Conservation (phyloP, 345 rosid species). For the Lepidium sativum region DNA sequence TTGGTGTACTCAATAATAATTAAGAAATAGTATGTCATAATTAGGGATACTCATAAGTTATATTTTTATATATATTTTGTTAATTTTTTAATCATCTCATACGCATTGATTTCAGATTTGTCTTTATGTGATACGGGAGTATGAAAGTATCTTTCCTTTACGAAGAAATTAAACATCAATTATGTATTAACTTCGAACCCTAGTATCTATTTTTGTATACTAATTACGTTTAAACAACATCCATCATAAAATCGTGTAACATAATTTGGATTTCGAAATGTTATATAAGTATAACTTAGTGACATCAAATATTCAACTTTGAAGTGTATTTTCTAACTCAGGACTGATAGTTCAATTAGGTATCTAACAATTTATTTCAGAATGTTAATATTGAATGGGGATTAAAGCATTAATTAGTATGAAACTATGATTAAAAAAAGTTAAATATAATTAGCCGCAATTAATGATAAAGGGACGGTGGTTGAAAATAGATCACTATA, state of each 20-base stretch:
- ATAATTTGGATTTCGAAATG: too few species aligned
- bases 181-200: neutral
- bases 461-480: slow-evolving; percentile 27
- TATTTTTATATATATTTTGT: slow-evolving; percentile 5
- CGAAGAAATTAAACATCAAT: neutral
- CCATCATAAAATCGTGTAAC: too few species aligned
- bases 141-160: neutral
- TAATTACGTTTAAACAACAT: too few species aligned
- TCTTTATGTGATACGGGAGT: slow-evolving; percentile 1
- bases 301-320: too few species aligned
- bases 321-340: too few species aligned
- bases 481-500: slow-evolving; percentile 14
- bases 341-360: too few species aligned
- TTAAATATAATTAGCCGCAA: neutral
- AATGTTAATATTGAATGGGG: neutral
- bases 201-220: neutral
- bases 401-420: neutral
- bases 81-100: neutral
- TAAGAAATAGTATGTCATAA: slow-evolving; percentile 8
- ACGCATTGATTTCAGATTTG: slow-evolving; percentile 18
- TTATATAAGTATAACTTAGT: too few species aligned
- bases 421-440: neutral
- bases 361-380: too few species aligned
- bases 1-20: slow-evolving; percentile 13
- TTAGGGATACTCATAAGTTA: slow-evolving; percentile 21